Evolutionary conservation across 805 yeast genomes (phyloP), one percentile per base, ranked within the genome.

Genomic region (Zygotorulaspora florentina): DNA sequence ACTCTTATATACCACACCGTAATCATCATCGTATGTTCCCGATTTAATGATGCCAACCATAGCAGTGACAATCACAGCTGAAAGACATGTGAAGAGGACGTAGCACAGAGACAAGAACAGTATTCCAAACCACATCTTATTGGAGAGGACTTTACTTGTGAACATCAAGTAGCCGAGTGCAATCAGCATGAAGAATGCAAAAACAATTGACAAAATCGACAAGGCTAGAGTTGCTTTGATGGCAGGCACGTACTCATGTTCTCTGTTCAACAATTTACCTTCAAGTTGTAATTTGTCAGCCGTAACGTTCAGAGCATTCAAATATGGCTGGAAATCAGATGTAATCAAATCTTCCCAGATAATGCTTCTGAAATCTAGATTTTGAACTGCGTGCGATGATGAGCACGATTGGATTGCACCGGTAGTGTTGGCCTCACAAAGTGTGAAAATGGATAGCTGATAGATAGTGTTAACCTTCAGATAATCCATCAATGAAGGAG

Each of bases 181-280:
- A 7, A 54, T 29, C 39, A 64, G 45, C 13, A 54, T 44, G 50
- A 57, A 43, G 42, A 61, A 56, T 2, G 62, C 38, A 18, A 51
- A 38, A 12, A 64, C 48, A 37, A 64, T 56, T 10, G 61, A 48
- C 18, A 64, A 18, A 20, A 63, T 39, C 27, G 56, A 53, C 50
- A 59, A 52, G 3, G 68, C 65, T 43, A 65, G 50, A 18, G 58
- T 53, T 4, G 67, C 65, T 26, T 47, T 55, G 15, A 64, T 54
- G 8, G 65, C 63, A 18, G 69, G 68, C 18, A 59, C 65, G 41
- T 65, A 65, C 43, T 57, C 55, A 31, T 57, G 56, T 51, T 64
- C 54, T 45, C 54, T 62, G 15, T 54, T 35, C 52, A 54, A 53
- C 44, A 65, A 50, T 23, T 57, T 49, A 55, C 68, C 69, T 10